Evolutionary conservation across 2,329 filamentous ascomycete species (phyloP), one percentile per base, ranked within the genome.

Genomic region (Aphanocladium album): DNA sequence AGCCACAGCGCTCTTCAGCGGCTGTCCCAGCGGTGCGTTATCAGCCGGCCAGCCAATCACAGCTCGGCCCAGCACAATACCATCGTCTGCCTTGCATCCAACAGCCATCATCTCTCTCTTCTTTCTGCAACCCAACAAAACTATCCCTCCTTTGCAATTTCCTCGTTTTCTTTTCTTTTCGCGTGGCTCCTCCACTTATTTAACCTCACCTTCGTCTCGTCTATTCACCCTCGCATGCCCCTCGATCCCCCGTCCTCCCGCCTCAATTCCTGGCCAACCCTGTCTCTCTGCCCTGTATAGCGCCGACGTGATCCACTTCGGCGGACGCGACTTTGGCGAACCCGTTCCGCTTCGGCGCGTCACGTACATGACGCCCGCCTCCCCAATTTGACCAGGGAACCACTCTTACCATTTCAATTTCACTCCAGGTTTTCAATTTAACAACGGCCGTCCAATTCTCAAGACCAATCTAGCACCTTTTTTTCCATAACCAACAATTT

Each of bases 341-440:
- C 63, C 60, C 37, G 50, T 57, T 21, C 21, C 21, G 63, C 54
- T 58, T 61, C 63, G 66, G 70, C 72, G 72, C 71, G 72, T 75
- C 73, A 75, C 72, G 73, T 72, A 69, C 68, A 74, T 73, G 70
- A 71, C 70, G 69, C 73, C 73, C 64, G 71, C 71, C 72, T 71
- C 70, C 67, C 67, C 61, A 68, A 65, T 73, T 72, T 70, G 67
- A 72, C 65, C 46, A 52, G 46, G 52, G 45, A 53, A 55, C 55
- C 50, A 54, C 61, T 57, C 57, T 62, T 46, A 59, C 57, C 60
- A 56, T 23, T 59, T 56, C 19, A 57, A 46, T 33, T 58, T 41
- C 46, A 50, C 45, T 54, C 50, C 50, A 60, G 51, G 11, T 30
- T 16, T 19, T 7, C 37, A 52, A n/a, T 47, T 37, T 23, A 35